Conservation (phyloP, 345 rosid species). For the Dimocarpus longan region DNA sequence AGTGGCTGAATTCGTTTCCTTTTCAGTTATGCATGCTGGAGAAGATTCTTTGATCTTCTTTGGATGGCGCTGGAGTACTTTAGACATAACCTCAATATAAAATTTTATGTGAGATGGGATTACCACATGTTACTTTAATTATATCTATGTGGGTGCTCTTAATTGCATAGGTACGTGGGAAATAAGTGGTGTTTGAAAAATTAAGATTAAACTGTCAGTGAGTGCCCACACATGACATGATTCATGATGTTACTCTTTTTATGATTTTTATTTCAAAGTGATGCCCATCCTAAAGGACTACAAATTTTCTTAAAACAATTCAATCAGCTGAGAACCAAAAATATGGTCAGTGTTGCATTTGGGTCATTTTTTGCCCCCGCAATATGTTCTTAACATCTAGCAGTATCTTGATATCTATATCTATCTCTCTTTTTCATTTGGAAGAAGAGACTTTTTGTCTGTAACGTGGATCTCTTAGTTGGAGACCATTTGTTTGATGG, state of each 20-base stretch:
- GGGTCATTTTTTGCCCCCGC: not conserved
- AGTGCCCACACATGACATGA: not conserved
- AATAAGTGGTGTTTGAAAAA: not conserved
- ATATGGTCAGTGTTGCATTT: not conserved
- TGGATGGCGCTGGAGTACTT: slow-evolving; percentile 3
- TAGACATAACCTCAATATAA: not conserved
- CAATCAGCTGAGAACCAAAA: not conserved
- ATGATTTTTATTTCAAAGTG: not conserved
- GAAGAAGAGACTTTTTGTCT: not conserved
- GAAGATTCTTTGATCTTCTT: slow-evolving; percentile 13
- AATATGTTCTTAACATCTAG: not conserved
- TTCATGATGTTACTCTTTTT: not conserved
- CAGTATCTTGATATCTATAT: not conserved
- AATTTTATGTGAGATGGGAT: slow-evolving; percentile 8
- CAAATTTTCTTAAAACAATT: not conserved
- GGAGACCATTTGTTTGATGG: not conserved
- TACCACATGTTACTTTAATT: not conserved
- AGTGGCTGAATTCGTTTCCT: slow-evolving; percentile 3
- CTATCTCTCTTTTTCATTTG: not conserved
- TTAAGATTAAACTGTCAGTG: not conserved
- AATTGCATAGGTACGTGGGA: not conserved
- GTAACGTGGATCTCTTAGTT: not conserved
- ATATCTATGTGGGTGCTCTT: not conserved
- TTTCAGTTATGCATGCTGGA: slow-evolving; percentile 23
- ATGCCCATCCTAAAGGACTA: not conserved